Evolutionary conservation across 805 yeast genomes (phyloP).

Genomic region (Saccharomycopsis vini): DNA sequence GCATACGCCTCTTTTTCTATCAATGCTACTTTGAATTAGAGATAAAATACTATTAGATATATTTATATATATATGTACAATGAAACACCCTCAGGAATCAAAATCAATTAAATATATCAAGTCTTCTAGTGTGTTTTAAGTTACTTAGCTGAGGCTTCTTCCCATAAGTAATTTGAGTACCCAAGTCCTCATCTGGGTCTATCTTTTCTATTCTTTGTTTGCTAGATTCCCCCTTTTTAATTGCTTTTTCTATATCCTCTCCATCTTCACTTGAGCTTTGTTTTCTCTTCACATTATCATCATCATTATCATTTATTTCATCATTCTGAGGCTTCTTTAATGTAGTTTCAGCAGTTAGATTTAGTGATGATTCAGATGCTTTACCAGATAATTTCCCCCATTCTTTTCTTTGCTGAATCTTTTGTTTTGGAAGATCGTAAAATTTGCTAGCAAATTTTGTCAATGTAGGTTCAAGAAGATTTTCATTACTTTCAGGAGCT

Average conservation of each 20-base stretch:
- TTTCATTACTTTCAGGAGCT: too few relatives aligned
- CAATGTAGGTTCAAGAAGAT: neutral
- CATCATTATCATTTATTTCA: neutral
- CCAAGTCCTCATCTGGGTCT: too few relatives aligned
- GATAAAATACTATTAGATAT: too few relatives aligned
- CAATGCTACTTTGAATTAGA: too few relatives aligned
- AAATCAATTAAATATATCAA: too few relatives aligned
- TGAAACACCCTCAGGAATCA: too few relatives aligned
- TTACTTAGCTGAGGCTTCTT: neutral
- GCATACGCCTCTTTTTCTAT: too few relatives aligned
- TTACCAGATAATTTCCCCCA: slow-evolving; percentile 16
- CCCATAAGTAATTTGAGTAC: slow-evolving; percentile 14
- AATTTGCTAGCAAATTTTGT: neutral
- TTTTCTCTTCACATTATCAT: neutral
- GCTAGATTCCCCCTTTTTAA: too few relatives aligned
- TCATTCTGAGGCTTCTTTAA: too few relatives aligned
- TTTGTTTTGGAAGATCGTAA: neutral
- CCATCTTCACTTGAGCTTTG: too few relatives aligned
- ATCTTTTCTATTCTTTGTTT: too few relatives aligned
- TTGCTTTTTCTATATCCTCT: slow-evolving; percentile 2
- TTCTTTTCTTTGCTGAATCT: neutral
- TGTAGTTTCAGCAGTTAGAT: neutral
- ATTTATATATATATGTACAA: too few relatives aligned
- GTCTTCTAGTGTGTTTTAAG: neutral
- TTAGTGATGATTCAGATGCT: slow-evolving; percentile 17